Evolutionary conservation across 1,139 yeast species (phyloP), one percentile per base, ranked within the genome.

Genomic region (Keqinozyma sinolaborantium): DNA sequence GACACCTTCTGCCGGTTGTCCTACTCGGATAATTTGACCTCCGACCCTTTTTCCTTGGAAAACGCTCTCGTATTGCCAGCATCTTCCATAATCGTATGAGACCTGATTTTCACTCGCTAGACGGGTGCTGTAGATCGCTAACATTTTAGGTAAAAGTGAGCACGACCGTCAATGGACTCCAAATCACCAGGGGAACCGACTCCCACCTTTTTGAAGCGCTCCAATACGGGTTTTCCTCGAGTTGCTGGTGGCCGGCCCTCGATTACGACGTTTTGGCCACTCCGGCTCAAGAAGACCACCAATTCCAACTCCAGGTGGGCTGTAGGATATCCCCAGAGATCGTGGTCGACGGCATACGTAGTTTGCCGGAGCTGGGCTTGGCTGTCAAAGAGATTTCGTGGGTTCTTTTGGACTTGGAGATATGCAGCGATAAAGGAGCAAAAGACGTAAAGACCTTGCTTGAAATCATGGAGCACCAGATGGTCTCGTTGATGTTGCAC

Each of bases 401-500:
- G n/a, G n/a, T n/a, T n/a, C n/a, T n/a, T 9, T 25, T 32, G 10
- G 18, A 28, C 4, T 23, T 35, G 16, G 16, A 33, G 3, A 32
- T 24, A 14, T n/a, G 15, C 10, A 29, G 30, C 7, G 24, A 25
- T 6, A 24, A 19, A 5, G 14, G 16, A 5, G 7, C 15, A 5
- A 12, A 33, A 3, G 25, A 29, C 6, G 9, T 24, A 7, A 14
- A 4, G 5, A 14, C 26, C 3, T 24, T 58, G n/a, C 26, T 47
- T 10, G 38, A 39, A 5, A 47, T 49, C n/a, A 40, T 62, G 23
- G 56, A 64, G 34, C 61, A 64, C 34, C 43, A 58, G 30, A 37
- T 63, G 28, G 38, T 44, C 3, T 56, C 67, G 1, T 46, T 63
- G 41, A 27, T 60, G 5, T 12, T 65, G 15, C 45, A 58, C 14